Evolutionary conservation across 73 alveolate genomes (phyloP).

Genomic region (Uronychia binucleata): DNA sequence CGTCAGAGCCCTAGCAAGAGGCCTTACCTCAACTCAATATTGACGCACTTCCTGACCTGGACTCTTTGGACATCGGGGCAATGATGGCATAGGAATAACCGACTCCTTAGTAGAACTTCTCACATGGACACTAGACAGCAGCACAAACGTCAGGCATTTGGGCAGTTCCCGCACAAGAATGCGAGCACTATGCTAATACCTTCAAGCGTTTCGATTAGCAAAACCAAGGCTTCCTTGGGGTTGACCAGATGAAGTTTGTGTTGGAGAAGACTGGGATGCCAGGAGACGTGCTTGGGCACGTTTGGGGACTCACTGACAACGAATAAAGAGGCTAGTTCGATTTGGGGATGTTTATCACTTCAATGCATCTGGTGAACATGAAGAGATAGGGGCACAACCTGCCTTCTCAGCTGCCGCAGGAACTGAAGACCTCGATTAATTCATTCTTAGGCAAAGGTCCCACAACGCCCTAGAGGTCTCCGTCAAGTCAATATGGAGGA

Average conservation of each 20-base stretch:
- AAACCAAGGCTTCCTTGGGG: neutral
- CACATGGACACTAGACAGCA: too few species aligned
- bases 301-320: conserved; percentile 64
- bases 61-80: conserved; percentile 13
- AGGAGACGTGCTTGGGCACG: conserved; percentile 28
- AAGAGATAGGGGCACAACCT: conserved; percentile 38
- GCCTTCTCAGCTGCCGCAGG: conserved; percentile 50
- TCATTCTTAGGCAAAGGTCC: too few species aligned
- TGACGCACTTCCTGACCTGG: neutral
- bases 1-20: neutral
- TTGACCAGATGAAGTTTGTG: neutral
- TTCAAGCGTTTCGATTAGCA: neutral
- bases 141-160: conserved; percentile 26
- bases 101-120: too few species aligned
- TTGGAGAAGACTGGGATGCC: neutral
- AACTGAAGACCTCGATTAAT: conserved; percentile 24
- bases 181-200: neutral
- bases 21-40: neutral
- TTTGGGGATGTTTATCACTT: conserved; percentile 38
- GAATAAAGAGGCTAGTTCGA: conserved; percentile 55
- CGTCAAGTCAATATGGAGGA: too few species aligned
- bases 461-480: too few species aligned
- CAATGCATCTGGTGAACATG: conserved; percentile 65
- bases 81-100: too few species aligned
- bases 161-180: conserved; percentile 8